Evolutionary conservation across 2,329 filamentous ascomycete genomes (phyloP).

Genomic region (Colletotrichum chrysophilum): DNA sequence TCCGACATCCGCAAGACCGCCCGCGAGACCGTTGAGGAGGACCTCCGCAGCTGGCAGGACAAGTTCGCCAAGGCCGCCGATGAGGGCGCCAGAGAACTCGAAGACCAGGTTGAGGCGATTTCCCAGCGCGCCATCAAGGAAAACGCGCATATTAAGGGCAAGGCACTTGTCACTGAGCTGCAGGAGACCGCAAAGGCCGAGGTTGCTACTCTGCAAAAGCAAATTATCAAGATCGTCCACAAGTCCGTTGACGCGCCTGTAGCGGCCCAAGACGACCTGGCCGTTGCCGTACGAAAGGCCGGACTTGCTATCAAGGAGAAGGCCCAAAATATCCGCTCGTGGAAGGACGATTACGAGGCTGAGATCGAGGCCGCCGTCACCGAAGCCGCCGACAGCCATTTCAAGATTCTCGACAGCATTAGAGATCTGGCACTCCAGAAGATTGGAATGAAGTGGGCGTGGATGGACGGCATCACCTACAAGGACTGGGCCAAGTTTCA

Average conservation of each 20-base stretch:
- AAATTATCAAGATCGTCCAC: conserved; percentile 69
- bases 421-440: conserved; percentile 86
- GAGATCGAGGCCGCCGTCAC: conserved; percentile 73
- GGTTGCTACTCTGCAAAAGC: conserved; percentile 68
- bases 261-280: conserved; percentile 47
- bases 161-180: conserved; percentile 70
- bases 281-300: conserved; percentile 64
- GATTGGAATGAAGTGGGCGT: conserved; percentile 93
- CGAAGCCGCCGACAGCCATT: conserved; percentile 77
- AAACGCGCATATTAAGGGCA: conserved; percentile 70
- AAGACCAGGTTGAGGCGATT: conserved; percentile 69
- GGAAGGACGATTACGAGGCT: conserved; percentile 75
- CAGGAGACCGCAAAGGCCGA: conserved; percentile 70
- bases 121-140: conserved; percentile 60
- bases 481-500: conserved; percentile 98
- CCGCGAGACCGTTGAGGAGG: conserved; percentile 73
- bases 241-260: conserved; percentile 49
- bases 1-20: conserved; percentile 62
- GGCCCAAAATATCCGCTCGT: conserved; percentile 77
- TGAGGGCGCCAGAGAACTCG: conserved; percentile 78
- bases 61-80: conserved; percentile 88
- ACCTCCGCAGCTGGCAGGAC: conserved; percentile 84
- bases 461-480: conserved; percentile 94
- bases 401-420: conserved; percentile 82
- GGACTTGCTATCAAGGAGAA: conserved; percentile 77